Evolutionary conservation across 305 asterid species (phyloP).

Genomic region (Fraxinus latifolia): DNA sequence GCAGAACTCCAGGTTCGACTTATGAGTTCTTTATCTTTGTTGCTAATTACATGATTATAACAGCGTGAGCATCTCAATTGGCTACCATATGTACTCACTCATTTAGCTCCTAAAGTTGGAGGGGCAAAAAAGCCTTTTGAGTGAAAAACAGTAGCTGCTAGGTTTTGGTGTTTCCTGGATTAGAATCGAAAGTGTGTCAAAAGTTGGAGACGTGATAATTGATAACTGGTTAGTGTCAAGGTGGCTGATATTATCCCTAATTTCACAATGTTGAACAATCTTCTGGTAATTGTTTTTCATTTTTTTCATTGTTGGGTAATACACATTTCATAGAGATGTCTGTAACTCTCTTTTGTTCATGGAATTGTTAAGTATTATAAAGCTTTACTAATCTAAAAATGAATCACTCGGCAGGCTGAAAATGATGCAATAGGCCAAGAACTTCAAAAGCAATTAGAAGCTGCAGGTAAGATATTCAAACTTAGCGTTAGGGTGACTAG

Average conservation of each 20-base stretch:
- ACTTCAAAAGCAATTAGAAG: conserved; percentile 83
- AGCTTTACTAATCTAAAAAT: conserved; percentile 18
- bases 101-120: neutral
- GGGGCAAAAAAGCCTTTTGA: neutral
- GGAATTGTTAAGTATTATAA: neutral
- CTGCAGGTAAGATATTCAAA: conserved; percentile 55
- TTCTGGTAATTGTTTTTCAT: neutral
- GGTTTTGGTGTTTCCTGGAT: conserved; percentile 1
- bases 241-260: neutral
- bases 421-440: conserved; percentile 85
- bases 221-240: conserved; percentile 8
- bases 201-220: neutral
- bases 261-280: neutral
- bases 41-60: neutral
- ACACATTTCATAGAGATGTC: neutral
- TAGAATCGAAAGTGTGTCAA: neutral
- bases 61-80: neutral
- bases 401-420: conserved; percentile 54
- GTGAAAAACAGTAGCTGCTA: neutral
- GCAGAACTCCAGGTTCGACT: conserved; percentile 65
- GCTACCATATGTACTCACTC: neutral
- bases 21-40: neutral
- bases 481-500: neutral
- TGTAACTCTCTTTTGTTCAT: neutral
- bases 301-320: neutral